Evolutionary conservation across 1,284 basidiomycete genomes (phyloP).

Genomic region (Lentinula novae-zelandiae): DNA sequence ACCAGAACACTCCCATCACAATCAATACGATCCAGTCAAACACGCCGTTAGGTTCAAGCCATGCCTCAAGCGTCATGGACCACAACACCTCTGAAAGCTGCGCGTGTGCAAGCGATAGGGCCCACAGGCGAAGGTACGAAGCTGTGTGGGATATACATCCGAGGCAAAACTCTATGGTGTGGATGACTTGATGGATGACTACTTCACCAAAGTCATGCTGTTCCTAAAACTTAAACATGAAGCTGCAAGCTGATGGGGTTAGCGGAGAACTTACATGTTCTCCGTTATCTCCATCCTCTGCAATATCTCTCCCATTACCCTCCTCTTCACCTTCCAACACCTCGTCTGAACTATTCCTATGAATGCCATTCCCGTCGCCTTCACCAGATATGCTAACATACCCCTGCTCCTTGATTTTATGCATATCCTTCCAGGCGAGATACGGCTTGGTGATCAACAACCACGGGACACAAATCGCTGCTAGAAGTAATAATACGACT

Average conservation of each 20-base stretch:
- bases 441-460: constrained; percentile 95
- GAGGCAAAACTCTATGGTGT: constrained; percentile 98
- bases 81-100: constrained; percentile 96
- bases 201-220: constrained; percentile 92
- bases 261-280: constrained; percentile 49
- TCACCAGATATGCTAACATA: constrained; percentile 64
- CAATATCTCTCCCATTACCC: constrained; percentile 72
- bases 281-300: constrained; percentile 65
- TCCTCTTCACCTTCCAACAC: constrained; percentile 82
- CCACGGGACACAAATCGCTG: constrained; percentile 92
- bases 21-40: constrained; percentile 58
- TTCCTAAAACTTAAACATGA: constrained; percentile 39
- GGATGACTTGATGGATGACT: constrained; percentile 95
- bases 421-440: constrained; percentile 86
- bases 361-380: constrained; percentile 36
- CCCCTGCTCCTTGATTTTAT: constrained; percentile 80
- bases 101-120: constrained; percentile 95
- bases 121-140: constrained; percentile 98
- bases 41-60: constrained; percentile 55
- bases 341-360: constrained; percentile 50
- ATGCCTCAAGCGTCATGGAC: constrained; percentile 64
- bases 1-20: constrained; percentile 79
- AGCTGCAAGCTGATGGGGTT: constrained; percentile 7
- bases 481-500: constrained; percentile 75
- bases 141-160: constrained; percentile 99